Conservation (phyloP, 768 basidiomycete species). For the Lactarius hatsudake region DNA sequence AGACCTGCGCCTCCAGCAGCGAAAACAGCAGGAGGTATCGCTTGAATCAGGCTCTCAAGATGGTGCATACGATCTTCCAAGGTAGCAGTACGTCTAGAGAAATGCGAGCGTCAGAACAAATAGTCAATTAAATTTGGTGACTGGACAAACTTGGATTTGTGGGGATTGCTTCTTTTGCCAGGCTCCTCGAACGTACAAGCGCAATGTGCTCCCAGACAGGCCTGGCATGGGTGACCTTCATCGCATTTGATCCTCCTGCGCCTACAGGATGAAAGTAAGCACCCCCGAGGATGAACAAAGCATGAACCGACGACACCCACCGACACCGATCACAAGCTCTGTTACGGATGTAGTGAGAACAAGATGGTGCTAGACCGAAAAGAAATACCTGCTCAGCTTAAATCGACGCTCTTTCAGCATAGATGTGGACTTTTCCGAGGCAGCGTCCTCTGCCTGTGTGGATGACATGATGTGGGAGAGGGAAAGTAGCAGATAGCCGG, state of each 20-base stretch:
- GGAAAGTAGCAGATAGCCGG: neutral
- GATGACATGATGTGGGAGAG: slow-evolving; percentile 12
- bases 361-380: slow-evolving; percentile 15
- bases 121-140: neutral
- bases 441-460: slow-evolving; percentile 10
- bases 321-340: slow-evolving; percentile 91
- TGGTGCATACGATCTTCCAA: slow-evolving; percentile 89
- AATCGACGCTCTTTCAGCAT: slow-evolving; percentile 76
- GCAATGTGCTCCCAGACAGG: slow-evolving; percentile 78
- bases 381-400: slow-evolving; percentile 76
- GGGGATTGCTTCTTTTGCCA: slow-evolving; percentile 79
- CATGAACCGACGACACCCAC: slow-evolving; percentile 43
- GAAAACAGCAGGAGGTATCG: slow-evolving; percentile 80
- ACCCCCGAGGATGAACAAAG: neutral
- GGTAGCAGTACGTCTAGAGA: slow-evolving; percentile 66
- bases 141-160: slow-evolving; percentile 70
- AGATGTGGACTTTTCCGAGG: slow-evolving; percentile 26
- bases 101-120: neutral
- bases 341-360: slow-evolving; percentile 16
- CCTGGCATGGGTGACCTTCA: slow-evolving; percentile 86
- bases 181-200: slow-evolving; percentile 86
- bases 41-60: slow-evolving; percentile 78
- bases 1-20: slow-evolving; percentile 50
- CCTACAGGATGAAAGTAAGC: slow-evolving; percentile 38
- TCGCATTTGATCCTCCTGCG: slow-evolving; percentile 85